phyloP scores from a whole-genome alignment of 176 grass and related monocot genomes.

The Oryza brachyantha region DNA sequence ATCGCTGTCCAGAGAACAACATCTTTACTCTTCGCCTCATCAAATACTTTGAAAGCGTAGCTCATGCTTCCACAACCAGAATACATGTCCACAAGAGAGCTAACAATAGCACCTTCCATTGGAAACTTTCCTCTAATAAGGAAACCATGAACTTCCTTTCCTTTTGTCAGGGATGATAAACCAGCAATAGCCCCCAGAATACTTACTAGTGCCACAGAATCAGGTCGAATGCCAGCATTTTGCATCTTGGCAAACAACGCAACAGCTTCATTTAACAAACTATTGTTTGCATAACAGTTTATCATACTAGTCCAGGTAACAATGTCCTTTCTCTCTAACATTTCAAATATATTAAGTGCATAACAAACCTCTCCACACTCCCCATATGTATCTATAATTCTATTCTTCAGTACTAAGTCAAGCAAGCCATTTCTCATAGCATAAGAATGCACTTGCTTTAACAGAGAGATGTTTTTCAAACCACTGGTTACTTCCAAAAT shows the following conservation, averaged over 20 bases:
- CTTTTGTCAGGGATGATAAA: slow-evolving; percentile 67
- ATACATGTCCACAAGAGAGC: slow-evolving; percentile 85
- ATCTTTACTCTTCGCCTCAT: slow-evolving; percentile 40
- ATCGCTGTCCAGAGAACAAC: slow-evolving; percentile 73
- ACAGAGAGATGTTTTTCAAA: slow-evolving; percentile 38
- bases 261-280: slow-evolving; percentile 60
- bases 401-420: slow-evolving; percentile 73
- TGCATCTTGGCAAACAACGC: slow-evolving; percentile 62
- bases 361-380: slow-evolving; percentile 44
- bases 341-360: slow-evolving; percentile 53
- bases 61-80: slow-evolving; percentile 67
- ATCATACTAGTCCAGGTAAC: slow-evolving; percentile 91
- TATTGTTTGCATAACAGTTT: slow-evolving; percentile 48
- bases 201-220: slow-evolving; percentile 69
- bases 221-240: slow-evolving; percentile 47
- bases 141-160: slow-evolving; percentile 88
- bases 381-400: slow-evolving; percentile 63
- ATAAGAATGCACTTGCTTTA: slow-evolving; percentile 75
- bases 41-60: slow-evolving; percentile 51
- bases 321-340: slow-evolving; percentile 62
- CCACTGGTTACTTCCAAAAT: slow-evolving; percentile 62
- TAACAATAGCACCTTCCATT: slow-evolving; percentile 44
- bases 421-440: slow-evolving; percentile 62
- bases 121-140: slow-evolving; percentile 55
- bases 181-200: slow-evolving; percentile 50